These are phyloP conservation scores for Ramaria rubella DNA, from an alignment of 768 basidiomycete species.

Conservation along the genomic window DNA sequence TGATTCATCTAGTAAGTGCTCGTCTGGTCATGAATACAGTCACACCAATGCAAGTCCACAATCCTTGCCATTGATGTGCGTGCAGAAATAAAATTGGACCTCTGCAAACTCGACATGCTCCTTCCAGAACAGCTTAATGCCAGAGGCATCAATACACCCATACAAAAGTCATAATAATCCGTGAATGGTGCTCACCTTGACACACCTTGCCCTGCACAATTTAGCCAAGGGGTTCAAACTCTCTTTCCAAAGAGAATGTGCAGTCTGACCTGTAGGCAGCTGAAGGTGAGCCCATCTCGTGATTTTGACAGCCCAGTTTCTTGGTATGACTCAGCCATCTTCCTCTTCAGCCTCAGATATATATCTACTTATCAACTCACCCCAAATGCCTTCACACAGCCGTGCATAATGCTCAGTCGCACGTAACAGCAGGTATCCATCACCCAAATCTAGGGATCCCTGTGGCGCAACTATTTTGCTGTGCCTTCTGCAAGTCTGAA, in stretches of 20 bases:
- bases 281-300: conserved; percentile 17
- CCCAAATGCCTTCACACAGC: conserved; percentile 1
- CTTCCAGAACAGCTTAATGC: too few species aligned
- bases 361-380: background rate
- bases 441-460: conserved; percentile 15
- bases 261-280: conserved; percentile 22
- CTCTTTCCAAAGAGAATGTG: conserved; percentile 17
- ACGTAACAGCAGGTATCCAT: conserved; percentile 18
- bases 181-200: conserved; percentile 14
- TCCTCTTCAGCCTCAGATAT: conserved; percentile 2
- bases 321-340: background rate
- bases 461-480: too few species aligned
- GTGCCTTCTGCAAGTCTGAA: background rate
- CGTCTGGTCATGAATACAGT: background rate
- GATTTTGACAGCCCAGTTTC: conserved; percentile 7
- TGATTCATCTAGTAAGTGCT: background rate
- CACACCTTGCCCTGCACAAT: conserved; percentile 11
- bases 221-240: conserved; percentile 6
- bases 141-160: too few species aligned
- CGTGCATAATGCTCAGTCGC: conserved; percentile 17
- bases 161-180: background rate
- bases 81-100: background rate
- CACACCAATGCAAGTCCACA: background rate
- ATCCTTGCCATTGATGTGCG: background rate
- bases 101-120: background rate